Evolutionary conservation across 495 filamentous ascomycete species (phyloP).

Genomic region (Pyrenula massariospora): DNA sequence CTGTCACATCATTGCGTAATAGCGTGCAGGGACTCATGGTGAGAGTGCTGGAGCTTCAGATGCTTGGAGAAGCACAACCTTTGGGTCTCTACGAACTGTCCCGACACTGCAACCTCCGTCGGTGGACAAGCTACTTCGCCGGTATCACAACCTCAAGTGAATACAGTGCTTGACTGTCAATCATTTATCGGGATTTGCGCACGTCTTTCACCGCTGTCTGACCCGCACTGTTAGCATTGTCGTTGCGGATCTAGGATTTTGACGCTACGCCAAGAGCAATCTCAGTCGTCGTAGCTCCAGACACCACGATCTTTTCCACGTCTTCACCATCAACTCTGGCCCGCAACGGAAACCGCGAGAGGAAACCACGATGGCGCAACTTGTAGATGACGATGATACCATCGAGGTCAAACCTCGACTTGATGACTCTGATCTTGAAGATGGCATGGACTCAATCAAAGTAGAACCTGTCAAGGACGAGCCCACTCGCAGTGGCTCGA

Average conservation of each 20-base stretch:
- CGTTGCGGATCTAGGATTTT: background rate
- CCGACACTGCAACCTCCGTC: background rate
- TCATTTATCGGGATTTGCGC: background rate
- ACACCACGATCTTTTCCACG: background rate
- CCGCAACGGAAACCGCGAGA: background rate
- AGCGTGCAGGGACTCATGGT: background rate
- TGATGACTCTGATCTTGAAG: background rate
- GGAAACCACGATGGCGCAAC: background rate
- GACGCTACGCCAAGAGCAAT: background rate
- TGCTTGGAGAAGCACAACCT: background rate
- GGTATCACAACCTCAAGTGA: background rate
- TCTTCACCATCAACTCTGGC: background rate
- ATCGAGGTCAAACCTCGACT: background rate
- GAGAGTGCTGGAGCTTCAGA: background rate
- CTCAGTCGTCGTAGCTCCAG: background rate
- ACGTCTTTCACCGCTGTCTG: background rate
- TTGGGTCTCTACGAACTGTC: background rate
- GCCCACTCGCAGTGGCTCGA: background rate
- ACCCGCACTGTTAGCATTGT: background rate
- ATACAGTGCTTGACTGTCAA: background rate
- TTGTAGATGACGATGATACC: background rate
- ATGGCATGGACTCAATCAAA: background rate
- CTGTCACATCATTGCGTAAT: background rate
- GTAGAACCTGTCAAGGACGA: background rate
- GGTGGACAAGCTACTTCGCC: background rate